Evolutionary conservation across 345 rosid genomes (phyloP).

Genomic region (Salix suchowensis): DNA sequence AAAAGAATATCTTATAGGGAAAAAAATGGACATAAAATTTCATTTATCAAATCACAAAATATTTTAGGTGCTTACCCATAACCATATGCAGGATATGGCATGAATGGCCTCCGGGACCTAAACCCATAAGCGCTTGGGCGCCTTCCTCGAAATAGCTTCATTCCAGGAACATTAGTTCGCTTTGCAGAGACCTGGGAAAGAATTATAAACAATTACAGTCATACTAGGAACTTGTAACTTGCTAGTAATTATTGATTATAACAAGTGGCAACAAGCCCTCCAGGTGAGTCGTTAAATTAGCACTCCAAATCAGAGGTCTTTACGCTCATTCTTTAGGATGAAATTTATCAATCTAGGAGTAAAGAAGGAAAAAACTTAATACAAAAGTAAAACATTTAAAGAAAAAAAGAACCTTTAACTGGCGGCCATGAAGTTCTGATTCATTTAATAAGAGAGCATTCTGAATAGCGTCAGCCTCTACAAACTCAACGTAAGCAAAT

Average conservation of each 20-base stretch:
- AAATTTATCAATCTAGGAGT: neutral
- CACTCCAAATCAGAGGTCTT: neutral
- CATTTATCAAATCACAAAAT: neutral
- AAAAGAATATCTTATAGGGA: neutral
- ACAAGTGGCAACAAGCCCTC: neutral
- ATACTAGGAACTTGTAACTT: neutral
- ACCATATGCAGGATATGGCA: slow-evolving; percentile 61
- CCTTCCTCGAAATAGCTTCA: slow-evolving; percentile 94
- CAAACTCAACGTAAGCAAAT: slow-evolving; percentile 96
- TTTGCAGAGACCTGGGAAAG: slow-evolving; percentile 81
- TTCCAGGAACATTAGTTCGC: slow-evolving; percentile 91
- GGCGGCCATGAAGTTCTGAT: slow-evolving; percentile 96
- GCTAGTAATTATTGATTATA: neutral
- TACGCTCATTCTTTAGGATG: neutral
- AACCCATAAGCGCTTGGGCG: slow-evolving; percentile 55
- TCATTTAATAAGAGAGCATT: slow-evolving; percentile 91
- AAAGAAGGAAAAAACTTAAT: neutral
- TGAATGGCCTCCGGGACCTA: slow-evolving; percentile 79
- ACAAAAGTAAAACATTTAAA: neutral
- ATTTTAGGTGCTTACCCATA: slow-evolving; percentile 58
- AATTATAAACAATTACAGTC: slow-evolving; percentile 11
- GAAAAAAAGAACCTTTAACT: slow-evolving; percentile 59
- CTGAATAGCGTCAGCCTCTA: slow-evolving; percentile 88
- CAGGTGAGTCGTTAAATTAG: neutral
- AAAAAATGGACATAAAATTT: neutral